phyloP scores from a whole-genome alignment of 1,284 basidiomycete species.

The Cryptococcus floricola region DNA sequence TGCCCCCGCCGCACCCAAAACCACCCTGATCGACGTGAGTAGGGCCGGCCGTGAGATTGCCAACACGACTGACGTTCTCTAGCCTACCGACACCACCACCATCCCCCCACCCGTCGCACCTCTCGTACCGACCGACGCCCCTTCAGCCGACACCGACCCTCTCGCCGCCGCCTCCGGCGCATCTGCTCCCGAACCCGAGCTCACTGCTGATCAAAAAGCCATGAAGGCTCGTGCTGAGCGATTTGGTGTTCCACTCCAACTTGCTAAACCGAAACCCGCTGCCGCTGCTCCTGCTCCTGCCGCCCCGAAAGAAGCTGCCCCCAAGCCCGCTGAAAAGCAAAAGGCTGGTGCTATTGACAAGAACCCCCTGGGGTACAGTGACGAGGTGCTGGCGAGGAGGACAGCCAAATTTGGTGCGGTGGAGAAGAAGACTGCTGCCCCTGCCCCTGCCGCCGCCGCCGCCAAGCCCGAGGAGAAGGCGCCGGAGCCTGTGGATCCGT shows the following conservation, averaged over 20 bases:
- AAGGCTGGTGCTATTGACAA: constrained; percentile 35
- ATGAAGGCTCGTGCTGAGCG: constrained; percentile 45
- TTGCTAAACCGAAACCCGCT: constrained; percentile 19
- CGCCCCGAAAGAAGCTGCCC: constrained; percentile 10
- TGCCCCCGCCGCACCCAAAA: constrained; percentile 7
- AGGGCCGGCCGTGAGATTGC: background rate
- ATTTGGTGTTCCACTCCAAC: constrained; percentile 45
- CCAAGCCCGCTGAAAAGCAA: constrained; percentile 6
- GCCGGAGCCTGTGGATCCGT: constrained; percentile 34
- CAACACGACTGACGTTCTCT: background rate
- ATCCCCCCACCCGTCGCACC: background rate
- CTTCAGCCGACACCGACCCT: constrained; percentile 4
- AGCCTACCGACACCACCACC: background rate
- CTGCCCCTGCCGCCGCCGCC: constrained; percentile 6
- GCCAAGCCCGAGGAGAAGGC: constrained; percentile 11
- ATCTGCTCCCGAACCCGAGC: constrained; percentile 5
- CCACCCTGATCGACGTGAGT: constrained; percentile 7
- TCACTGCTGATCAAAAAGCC: constrained; percentile 44
- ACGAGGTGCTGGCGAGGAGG: constrained; percentile 41
- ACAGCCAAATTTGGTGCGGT: constrained; percentile 44
- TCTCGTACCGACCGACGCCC: background rate
- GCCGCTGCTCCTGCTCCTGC: constrained; percentile 7
- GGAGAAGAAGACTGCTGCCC: constrained; percentile 29
- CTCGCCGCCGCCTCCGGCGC: constrained; percentile 2
- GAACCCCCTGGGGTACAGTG: constrained; percentile 30